phyloP scores from a whole-genome alignment of 805 yeast genomes.

The Lipomyces kockii region DNA sequence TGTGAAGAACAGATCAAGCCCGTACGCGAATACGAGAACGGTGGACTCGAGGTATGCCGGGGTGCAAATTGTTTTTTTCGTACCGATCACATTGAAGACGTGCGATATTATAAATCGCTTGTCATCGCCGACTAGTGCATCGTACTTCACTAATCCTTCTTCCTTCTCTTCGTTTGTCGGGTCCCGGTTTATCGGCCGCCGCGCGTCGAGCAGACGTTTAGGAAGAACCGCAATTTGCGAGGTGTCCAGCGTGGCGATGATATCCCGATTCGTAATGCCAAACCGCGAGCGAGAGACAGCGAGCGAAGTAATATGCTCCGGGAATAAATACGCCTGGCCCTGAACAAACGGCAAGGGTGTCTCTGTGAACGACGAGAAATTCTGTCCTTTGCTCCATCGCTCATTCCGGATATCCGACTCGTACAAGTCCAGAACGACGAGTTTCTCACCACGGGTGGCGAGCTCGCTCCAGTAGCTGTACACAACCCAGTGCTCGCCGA shows the following conservation, averaged over 20 bases:
- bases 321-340: slow-evolving; percentile 63
- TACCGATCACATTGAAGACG: slow-evolving; percentile 49
- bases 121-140: slow-evolving; percentile 60
- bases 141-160: slow-evolving; percentile 70
- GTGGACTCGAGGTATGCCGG: slow-evolving; percentile 84
- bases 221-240: slow-evolving; percentile 72
- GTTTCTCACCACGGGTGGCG: slow-evolving; percentile 53
- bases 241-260: slow-evolving; percentile 60
- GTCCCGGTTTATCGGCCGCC: slow-evolving; percentile 64
- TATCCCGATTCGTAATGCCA: slow-evolving; percentile 70
- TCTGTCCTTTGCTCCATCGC: slow-evolving; percentile 42
- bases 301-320: slow-evolving; percentile 60
- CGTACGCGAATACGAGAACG: slow-evolving; percentile 63
- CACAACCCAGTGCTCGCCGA: slow-evolving; percentile 85
- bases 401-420: slow-evolving; percentile 64
- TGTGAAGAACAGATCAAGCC: slow-evolving; percentile 77
- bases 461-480: slow-evolving; percentile 61
- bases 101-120: slow-evolving; percentile 59
- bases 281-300: slow-evolving; percentile 61
- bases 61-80: slow-evolving; percentile 40
- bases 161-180: slow-evolving; percentile 57
- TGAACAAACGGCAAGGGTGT: slow-evolving; percentile 54
- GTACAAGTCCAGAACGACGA: slow-evolving; percentile 78
- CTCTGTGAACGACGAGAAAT: slow-evolving; percentile 46
- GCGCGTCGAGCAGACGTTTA: slow-evolving; percentile 65